phyloP scores from a whole-genome alignment of 805 yeast genomes.

The Kluyveromyces dobzhanskii region DNA sequence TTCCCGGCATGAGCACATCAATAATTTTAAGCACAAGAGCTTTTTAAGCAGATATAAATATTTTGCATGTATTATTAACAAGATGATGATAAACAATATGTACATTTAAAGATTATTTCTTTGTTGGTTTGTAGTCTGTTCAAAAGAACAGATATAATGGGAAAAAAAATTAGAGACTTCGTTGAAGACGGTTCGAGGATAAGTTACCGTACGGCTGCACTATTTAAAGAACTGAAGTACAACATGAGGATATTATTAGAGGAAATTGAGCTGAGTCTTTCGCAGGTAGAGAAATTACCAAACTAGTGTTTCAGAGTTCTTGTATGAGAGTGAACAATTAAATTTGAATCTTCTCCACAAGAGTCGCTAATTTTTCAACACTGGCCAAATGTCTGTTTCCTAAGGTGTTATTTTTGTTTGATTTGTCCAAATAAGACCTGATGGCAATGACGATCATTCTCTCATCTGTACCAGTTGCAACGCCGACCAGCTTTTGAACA shows the following conservation, averaged over 20 bases:
- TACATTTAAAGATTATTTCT: background rate
- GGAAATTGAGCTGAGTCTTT: too few relatives aligned
- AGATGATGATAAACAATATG: conserved; percentile 6
- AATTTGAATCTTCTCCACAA: conserved; percentile 25
- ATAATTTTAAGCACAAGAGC: background rate
- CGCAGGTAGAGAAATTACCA: too few relatives aligned
- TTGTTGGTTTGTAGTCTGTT: background rate
- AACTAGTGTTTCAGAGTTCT: too few relatives aligned
- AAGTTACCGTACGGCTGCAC: too few relatives aligned
- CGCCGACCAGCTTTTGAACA: conserved; percentile 86
- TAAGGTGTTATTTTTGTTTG: conserved; percentile 23
- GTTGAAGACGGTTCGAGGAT: too few relatives aligned
- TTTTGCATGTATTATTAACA: conserved; percentile 5
- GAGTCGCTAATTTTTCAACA: conserved; percentile 29
- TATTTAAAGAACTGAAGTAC: too few relatives aligned
- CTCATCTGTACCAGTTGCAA: conserved; percentile 63
- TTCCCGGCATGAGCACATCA: too few relatives aligned
- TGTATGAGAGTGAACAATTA: too few relatives aligned
- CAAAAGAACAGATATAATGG: background rate
- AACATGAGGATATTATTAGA: too few relatives aligned
- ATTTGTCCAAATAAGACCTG: conserved; percentile 65
- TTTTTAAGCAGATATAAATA: too few relatives aligned
- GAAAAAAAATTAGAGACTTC: background rate
- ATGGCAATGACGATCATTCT: conserved; percentile 63
- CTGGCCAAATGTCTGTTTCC: conserved; percentile 31